Evolutionary conservation across 345 rosid genomes (phyloP).

Genomic region (Aquilaria sinensis): DNA sequence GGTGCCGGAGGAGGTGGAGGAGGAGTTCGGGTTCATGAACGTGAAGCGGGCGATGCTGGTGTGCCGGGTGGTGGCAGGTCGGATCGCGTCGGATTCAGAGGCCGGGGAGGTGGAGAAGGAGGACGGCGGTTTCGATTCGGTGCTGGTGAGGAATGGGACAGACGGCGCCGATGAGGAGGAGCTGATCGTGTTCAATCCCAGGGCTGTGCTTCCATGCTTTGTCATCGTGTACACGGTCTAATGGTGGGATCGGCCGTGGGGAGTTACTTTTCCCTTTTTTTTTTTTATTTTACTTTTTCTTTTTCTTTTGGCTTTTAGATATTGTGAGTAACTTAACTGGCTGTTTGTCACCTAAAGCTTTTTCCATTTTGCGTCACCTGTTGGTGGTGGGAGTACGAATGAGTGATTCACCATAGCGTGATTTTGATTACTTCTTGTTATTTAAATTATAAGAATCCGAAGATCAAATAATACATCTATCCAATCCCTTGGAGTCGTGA

Average conservation of each 20-base stretch:
- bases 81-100: conserved; percentile 46
- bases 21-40: conserved; percentile 89
- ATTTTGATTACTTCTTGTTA: too few relatives aligned
- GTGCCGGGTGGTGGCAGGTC: conserved; percentile 79
- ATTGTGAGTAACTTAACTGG: too few relatives aligned
- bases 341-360: too few relatives aligned
- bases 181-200: conserved; percentile 86
- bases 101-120: conserved; percentile 45
- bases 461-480: too few relatives aligned
- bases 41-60: conserved; percentile 90
- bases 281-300: too few relatives aligned
- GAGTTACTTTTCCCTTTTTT: too few relatives aligned
- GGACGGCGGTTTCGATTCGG: conserved; percentile 71
- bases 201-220: conserved; percentile 99
- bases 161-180: conserved; percentile 70
- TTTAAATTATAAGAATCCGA: too few relatives aligned
- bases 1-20: conserved; percentile 70
- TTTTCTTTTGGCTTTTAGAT: too few relatives aligned
- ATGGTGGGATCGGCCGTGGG: background rate
- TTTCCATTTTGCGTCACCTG: too few relatives aligned
- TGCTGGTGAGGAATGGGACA: conserved; percentile 45
- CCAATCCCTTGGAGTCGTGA: too few relatives aligned
- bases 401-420: too few relatives aligned
- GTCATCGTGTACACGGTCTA: conserved; percentile 67
- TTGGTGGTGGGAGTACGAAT: too few relatives aligned